These are phyloP conservation scores for Myxozyma kluyveri DNA, from an alignment of 805 yeast genomes.

Conservation along the genomic window DNA sequence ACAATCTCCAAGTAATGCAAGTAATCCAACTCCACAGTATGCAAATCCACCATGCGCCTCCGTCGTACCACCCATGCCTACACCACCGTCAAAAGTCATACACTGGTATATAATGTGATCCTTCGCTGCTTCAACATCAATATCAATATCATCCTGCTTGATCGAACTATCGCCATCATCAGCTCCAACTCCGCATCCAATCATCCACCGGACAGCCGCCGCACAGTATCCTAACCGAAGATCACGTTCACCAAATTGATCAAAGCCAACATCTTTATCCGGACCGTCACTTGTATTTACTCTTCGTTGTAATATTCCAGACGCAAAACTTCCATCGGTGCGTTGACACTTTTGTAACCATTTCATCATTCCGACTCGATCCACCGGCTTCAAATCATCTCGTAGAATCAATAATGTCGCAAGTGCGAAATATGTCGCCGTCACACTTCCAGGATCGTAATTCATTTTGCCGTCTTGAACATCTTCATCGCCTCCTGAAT, in stretches of 20 bases:
- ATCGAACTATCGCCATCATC: slow-evolving; percentile 20
- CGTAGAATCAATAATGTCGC: slow-evolving; percentile 51
- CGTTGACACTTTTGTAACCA: slow-evolving; percentile 64
- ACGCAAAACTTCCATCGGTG: slow-evolving; percentile 56
- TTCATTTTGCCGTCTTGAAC: slow-evolving; percentile 4
- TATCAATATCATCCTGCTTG: slow-evolving; percentile 32
- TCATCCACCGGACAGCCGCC: slow-evolving; percentile 53
- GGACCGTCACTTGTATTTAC: slow-evolving; percentile 19
- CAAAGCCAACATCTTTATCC: too few species aligned
- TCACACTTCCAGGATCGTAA: slow-evolving; percentile 63
- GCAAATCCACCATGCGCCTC: slow-evolving; percentile 89
- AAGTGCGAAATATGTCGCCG: slow-evolving; percentile 76
- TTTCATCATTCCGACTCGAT: slow-evolving; percentile 46
- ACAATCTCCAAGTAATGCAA: slow-evolving; percentile 43
- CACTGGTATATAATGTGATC: slow-evolving; percentile 42
- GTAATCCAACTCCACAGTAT: slow-evolving; percentile 72
- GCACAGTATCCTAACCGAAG: slow-evolving; percentile 75
- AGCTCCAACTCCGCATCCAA: slow-evolving; percentile 41
- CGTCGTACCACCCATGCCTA: slow-evolving; percentile 40
- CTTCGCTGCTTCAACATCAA: slow-evolving; percentile 42
- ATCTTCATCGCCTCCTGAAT: slow-evolving; percentile 12
- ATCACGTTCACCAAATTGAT: slow-evolving; percentile 62
- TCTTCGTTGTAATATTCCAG: slow-evolving; percentile 39
- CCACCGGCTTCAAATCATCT: slow-evolving; percentile 38
- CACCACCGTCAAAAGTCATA: slow-evolving; percentile 62